These are phyloP conservation scores for Amanita subjunquillea DNA, from an alignment of 768 basidiomycete species.

Conservation along the genomic window DNA sequence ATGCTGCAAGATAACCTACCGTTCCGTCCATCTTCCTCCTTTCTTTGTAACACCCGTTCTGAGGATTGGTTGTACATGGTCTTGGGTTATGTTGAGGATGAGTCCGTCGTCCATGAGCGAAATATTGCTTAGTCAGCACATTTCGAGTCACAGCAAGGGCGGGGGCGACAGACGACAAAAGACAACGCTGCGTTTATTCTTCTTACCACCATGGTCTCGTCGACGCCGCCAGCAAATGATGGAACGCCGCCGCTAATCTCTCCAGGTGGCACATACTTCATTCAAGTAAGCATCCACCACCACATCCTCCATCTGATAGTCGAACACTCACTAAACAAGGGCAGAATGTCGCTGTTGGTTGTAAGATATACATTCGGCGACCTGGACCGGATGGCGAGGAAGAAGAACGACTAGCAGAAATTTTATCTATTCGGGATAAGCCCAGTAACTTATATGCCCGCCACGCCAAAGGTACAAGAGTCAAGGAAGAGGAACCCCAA, in stretches of 20 bases:
- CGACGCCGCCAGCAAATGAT: constrained; percentile 29
- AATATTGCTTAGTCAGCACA: constrained; percentile 15
- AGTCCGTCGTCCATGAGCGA: constrained; percentile 61
- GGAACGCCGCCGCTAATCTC: constrained; percentile 54
- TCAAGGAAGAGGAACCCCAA: constrained; percentile 26
- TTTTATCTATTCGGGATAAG: constrained; percentile 89
- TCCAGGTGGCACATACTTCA: constrained; percentile 64
- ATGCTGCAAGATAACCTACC: constrained; percentile 27
- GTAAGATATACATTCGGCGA: constrained; percentile 89
- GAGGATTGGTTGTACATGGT: constrained; percentile 18
- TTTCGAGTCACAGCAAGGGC: neutral
- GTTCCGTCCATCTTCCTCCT: constrained; percentile 69
- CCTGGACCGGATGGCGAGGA: constrained; percentile 60
- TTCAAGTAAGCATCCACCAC: constrained; percentile 45
- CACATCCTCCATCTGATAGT: constrained; percentile 18
- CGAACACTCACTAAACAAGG: constrained; percentile 12
- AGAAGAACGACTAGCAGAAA: constrained; percentile 92
- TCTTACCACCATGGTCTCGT: constrained; percentile 21
- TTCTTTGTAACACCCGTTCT: constrained; percentile 28
- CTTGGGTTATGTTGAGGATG: constrained; percentile 58
- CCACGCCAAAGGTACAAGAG: constrained; percentile 29
- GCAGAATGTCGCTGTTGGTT: constrained; percentile 79
- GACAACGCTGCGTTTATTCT: neutral
- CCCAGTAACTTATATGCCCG: constrained; percentile 52
- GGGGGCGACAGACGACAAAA: neutral